Conservation (phyloP, 2,329 filamentous ascomycete species). For the Hypoxylon sp. region DNA sequence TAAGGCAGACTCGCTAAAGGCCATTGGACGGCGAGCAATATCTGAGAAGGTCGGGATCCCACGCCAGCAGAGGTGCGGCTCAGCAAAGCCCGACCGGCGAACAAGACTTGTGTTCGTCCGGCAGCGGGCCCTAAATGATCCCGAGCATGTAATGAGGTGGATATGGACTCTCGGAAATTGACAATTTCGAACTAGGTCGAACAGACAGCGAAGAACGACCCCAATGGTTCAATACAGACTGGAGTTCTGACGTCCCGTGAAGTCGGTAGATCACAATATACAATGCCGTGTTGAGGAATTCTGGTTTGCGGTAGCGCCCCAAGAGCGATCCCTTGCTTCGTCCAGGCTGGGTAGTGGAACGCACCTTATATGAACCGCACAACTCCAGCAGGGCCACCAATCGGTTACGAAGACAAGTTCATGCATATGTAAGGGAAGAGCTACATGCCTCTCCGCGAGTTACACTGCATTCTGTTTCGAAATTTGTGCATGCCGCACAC, state of each 20-base stretch:
- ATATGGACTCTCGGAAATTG: slow-evolving; percentile 1
- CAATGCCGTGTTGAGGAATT: slow-evolving; percentile 23
- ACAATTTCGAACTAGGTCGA: slow-evolving; percentile 19
- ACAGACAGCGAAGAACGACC: slow-evolving; percentile 2
- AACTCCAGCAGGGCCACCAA: slow-evolving; percentile 13
- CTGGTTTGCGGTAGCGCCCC: slow-evolving; percentile 15
- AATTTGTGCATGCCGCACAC: slow-evolving; percentile 3
- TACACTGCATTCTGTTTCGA: slow-evolving; percentile 12
- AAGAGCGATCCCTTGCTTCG: slow-evolving; percentile 37
- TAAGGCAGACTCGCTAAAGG: slow-evolving; percentile 2
- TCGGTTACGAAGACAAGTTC: slow-evolving; percentile 12
- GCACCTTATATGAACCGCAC: slow-evolving; percentile 23
- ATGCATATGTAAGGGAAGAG: slow-evolving; percentile 24
- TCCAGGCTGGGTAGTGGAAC: slow-evolving; percentile 9
- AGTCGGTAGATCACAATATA: slow-evolving; percentile 26
- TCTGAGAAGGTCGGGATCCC: slow-evolving; percentile 8
- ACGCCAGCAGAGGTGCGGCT: slow-evolving; percentile 8
- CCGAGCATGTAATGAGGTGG: not conserved
- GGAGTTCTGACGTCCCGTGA: slow-evolving; percentile 10
- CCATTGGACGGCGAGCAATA: not conserved
- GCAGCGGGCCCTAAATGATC: not conserved
- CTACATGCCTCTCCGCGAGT: slow-evolving; percentile 9
- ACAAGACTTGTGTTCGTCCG: not conserved
- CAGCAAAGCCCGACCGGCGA: slow-evolving; percentile 4
- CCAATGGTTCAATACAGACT: not conserved